Base-by-base conservation (phyloP, 805 yeast species). In the Yarrowia bubula region DNA sequence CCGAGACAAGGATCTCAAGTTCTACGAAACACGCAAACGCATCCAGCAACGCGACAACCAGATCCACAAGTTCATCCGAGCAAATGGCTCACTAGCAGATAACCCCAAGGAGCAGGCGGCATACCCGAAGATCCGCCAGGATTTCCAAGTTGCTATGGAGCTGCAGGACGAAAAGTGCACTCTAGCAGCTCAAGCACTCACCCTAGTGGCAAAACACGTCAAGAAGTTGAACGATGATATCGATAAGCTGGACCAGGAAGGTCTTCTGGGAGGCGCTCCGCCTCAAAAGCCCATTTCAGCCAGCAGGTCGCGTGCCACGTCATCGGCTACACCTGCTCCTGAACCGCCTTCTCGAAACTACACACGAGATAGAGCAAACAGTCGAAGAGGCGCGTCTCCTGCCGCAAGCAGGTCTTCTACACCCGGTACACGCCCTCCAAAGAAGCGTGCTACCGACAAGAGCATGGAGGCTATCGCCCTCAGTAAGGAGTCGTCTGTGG, bases 111-210 rank as follows among this genome's bases (percentile, higher is more conserved):
- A 93, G 72, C 84, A 79, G 51, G 86, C 81, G 67, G 71, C 88
- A 4, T 83, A 84, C 69, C 80, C 83, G 32, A 87, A 86, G 70
- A 88, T 92, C 8, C 81, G 83, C 50, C 88, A 87, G 48, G 93
- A 88, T 65, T 84, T 87, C 78, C 81, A 80, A 41, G 77, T 79
- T 51, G 86, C 88, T 7, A 79, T 82, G 63, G 78, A 78, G 63
- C 70, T 90, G 43, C 98, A 93, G 73, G 83, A 84, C 67, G 95
- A 89, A 66, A 93, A 95, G 76, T 83, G 88, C 57, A 77, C 87
- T 11, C 75, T 92, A 43, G 90, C 97, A 5, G 89, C 90, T 72
- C 91, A 96, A 0, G 92, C 96, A 3, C 79, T 93, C 53, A 89
- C 87, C 73, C 75, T 89, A 37, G 84, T 93, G 3, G 77, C 92